Conservation (phyloP, 2,329 filamentous ascomycete genomes). For the Epichloe glyceriae region DNA sequence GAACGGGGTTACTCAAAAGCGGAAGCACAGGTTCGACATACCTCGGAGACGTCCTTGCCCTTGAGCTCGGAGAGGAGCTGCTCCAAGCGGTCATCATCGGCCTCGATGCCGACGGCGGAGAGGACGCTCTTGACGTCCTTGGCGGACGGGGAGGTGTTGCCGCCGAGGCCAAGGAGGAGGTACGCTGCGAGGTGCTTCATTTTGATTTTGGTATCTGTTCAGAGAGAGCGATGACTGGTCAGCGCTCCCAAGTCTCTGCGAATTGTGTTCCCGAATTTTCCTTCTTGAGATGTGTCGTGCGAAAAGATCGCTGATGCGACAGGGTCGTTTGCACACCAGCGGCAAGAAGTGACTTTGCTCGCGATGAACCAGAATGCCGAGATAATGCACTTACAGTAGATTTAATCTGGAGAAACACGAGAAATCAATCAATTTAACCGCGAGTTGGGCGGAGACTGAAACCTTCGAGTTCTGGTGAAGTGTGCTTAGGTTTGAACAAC, state of each 20-base stretch:
- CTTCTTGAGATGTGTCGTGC: not conserved
- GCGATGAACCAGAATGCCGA: not conserved
- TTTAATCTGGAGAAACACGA: conserved; percentile 52
- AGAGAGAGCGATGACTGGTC: conserved; percentile 3
- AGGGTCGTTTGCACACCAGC: not conserved
- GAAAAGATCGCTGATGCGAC: not conserved
- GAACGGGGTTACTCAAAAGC: no score
- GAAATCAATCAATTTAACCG: conserved; percentile 99
- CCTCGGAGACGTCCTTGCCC: conserved; percentile 88
- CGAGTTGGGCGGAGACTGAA: conserved; percentile 95
- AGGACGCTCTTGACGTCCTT: conserved; percentile 80
- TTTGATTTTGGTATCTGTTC: conserved; percentile 41
- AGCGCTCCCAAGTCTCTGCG: no score
- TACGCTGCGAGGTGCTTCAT: conserved; percentile 99
- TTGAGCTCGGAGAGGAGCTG: conserved; percentile 83
- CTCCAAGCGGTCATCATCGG: conserved; percentile 73
- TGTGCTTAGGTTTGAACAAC: conserved; percentile 15
- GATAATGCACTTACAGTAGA: conserved; percentile 21
- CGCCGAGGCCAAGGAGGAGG: conserved; percentile 89
- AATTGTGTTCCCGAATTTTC: no score
- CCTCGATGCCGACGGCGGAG: conserved; percentile 87
- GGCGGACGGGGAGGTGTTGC: conserved; percentile 80
- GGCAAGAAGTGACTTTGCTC: not conserved
- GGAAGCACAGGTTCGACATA: conserved; percentile 30
- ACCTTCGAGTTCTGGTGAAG: conserved; percentile 70